Evolutionary conservation across 257 asterid genomes (phyloP).

Genomic region (Scutellaria minor): DNA sequence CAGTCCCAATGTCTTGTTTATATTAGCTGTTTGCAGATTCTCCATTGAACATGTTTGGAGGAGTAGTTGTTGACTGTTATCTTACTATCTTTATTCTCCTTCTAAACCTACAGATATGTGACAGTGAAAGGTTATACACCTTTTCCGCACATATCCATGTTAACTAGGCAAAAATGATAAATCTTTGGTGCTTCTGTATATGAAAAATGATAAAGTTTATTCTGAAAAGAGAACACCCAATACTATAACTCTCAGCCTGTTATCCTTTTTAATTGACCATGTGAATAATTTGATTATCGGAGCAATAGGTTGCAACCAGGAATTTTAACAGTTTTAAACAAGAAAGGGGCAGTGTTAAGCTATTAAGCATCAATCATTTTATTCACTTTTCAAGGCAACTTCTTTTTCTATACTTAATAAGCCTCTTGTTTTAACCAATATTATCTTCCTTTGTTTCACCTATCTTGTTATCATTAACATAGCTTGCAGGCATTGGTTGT

Average conservation of each 20-base stretch:
- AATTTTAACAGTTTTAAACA: neutral
- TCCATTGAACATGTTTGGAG: neutral
- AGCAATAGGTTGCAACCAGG: neutral
- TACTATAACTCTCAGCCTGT: neutral
- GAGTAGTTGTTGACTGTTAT: slow-evolving; percentile 18
- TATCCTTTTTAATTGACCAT: neutral
- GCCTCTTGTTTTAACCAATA: neutral
- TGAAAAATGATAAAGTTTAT: neutral
- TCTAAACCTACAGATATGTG: neutral
- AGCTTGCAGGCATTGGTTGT: neutral
- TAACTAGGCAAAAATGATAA: neutral
- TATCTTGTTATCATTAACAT: neutral
- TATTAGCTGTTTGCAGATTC: slow-evolving; percentile 6
- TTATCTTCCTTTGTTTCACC: neutral
- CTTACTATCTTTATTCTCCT: neutral
- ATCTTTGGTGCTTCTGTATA: neutral
- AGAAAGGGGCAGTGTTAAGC: neutral
- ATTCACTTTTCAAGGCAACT: neutral
- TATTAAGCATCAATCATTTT: neutral
- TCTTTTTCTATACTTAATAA: neutral
- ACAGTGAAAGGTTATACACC: neutral
- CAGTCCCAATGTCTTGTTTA: neutral
- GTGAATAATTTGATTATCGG: neutral
- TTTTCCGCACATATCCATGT: too few relatives aligned
- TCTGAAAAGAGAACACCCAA: neutral